Base-by-base conservation (phyloP, 805 yeast species). In the Yarrowia sp. region DNA sequence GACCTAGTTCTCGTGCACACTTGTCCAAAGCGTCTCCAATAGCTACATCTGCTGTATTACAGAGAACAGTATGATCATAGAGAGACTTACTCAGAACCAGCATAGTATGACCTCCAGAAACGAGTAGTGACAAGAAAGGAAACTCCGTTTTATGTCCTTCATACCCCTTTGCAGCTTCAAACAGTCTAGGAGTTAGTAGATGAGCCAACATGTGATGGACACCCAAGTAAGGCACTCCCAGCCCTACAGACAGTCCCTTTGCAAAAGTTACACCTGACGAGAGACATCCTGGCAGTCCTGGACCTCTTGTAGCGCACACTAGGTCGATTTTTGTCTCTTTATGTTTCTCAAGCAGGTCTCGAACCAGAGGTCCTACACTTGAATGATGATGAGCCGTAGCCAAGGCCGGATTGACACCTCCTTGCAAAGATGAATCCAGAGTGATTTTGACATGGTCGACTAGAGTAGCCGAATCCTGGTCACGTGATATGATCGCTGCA, bases 161-260 rank as follows among this genome's bases (percentile, higher is more conserved):
- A 22, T 61, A 41, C 1, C 39, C 58, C 18, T 13, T 14, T 1
- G 60, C 75, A 9, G 41, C 41, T 14, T 70, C 71, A 22, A 73
- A 76, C 73, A 85, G 73, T 61, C 92, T 74, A 1, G 92, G 86
- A 0, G 90, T 80, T 33, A 95, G 74, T 5, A 95, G 77, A 76
- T 95, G 99, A 0, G 96, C 99, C 57, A 93, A 79, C 99, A 95
- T 93, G 72, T 95, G 99, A 74, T 95, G 96, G 0, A 93, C 97
- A 0, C 98, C 98, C 1, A 95, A 78, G 17, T 90, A 71, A 0
- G 97, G 98, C 7, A 79, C 82, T 13, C 82, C 74, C 88, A 91
- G 88, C 0, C 92, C 98, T 0, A 88, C 76, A 0, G 92, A 78
- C 11, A 95, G 77, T 0, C 98, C 99, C 70, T 90, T 88, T 0